Evolutionary conservation across 1,284 basidiomycete species (phyloP).

Genomic region (Xerocomus amazonicus): DNA sequence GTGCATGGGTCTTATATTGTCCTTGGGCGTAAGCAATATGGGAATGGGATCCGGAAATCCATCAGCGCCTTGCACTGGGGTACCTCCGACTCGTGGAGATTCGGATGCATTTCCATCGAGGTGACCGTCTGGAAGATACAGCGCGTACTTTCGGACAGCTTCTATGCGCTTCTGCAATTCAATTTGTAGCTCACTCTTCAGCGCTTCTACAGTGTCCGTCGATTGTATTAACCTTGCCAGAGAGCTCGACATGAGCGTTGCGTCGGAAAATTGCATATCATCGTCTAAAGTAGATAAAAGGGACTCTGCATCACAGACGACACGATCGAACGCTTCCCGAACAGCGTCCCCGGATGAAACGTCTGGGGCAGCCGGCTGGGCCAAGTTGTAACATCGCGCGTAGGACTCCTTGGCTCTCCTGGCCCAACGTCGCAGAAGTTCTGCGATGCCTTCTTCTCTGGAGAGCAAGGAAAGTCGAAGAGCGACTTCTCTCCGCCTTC

Average conservation of each 20-base stretch:
- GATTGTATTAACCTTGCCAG: constrained; percentile 59
- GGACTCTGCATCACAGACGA: constrained; percentile 48
- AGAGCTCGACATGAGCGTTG: constrained; percentile 23
- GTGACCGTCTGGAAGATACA: background rate
- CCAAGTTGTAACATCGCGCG: constrained; percentile 13
- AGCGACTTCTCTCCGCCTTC: constrained; percentile 69
- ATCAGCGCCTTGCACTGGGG: background rate
- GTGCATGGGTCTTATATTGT: background rate
- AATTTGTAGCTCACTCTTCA: constrained; percentile 62
- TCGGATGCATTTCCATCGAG: constrained; percentile 39
- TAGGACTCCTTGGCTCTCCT: constrained; percentile 45
- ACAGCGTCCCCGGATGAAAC: constrained; percentile 17
- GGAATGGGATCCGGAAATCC: background rate
- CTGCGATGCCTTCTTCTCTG: constrained; percentile 62
- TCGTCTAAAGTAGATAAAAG: constrained; percentile 48
- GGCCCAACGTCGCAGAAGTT: constrained; percentile 55
- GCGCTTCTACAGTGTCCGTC: constrained; percentile 53
- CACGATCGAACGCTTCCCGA: constrained; percentile 34
- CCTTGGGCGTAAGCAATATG: background rate
- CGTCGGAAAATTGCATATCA: constrained; percentile 25
- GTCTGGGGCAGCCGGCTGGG: background rate
- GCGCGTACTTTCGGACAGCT: constrained; percentile 12
- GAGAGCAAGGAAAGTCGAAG: constrained; percentile 65
- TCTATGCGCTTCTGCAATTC: constrained; percentile 61
- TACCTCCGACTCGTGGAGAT: background rate